Evolutionary conservation across 768 basidiomycete genomes (phyloP).

Genomic region (Floccularia luteovirens): DNA sequence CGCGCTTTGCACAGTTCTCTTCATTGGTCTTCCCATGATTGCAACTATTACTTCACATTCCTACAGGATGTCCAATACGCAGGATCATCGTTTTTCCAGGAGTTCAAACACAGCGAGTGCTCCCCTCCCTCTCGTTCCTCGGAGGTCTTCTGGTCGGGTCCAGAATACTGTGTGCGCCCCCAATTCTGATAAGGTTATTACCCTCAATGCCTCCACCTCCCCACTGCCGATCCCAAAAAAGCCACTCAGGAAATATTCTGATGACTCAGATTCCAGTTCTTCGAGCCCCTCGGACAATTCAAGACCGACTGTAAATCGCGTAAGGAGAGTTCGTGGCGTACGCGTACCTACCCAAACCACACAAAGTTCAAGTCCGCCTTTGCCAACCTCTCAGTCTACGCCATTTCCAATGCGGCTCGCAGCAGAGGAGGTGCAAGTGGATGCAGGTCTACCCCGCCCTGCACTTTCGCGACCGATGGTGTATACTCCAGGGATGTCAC

Average conservation of each 20-base stretch:
- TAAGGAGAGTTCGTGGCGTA: constrained; percentile 25
- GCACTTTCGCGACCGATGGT: constrained; percentile 22
- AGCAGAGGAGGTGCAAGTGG: constrained; percentile 5
- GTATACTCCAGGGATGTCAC: constrained; percentile 31
- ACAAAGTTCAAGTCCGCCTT: background rate
- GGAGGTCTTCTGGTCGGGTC: constrained; percentile 28
- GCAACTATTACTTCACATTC: constrained; percentile 30
- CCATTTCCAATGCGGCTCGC: constrained; percentile 24
- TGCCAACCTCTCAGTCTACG: constrained; percentile 17
- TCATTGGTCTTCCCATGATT: constrained; percentile 25
- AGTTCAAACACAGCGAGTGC: constrained; percentile 47
- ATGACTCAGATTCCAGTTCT: constrained; percentile 28
- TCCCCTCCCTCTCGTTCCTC: constrained; percentile 59
- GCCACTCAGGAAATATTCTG: constrained; percentile 12
- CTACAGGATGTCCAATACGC: constrained; percentile 25
- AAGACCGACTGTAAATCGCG: constrained; percentile 27
- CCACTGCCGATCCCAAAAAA: constrained; percentile 3
- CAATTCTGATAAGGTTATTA: constrained; percentile 8
- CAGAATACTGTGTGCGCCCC: constrained; percentile 11
- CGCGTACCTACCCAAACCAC: constrained; percentile 7
- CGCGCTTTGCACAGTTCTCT: background rate
- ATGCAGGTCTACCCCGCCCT: constrained; percentile 21
- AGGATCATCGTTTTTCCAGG: constrained; percentile 23
- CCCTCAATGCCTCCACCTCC: constrained; percentile 19
- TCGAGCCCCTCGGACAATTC: constrained; percentile 27